These are phyloP conservation scores for Cystobasidiaceae sp. DNA, from an alignment of 1,284 basidiomycete species.

Conservation along the genomic window DNA sequence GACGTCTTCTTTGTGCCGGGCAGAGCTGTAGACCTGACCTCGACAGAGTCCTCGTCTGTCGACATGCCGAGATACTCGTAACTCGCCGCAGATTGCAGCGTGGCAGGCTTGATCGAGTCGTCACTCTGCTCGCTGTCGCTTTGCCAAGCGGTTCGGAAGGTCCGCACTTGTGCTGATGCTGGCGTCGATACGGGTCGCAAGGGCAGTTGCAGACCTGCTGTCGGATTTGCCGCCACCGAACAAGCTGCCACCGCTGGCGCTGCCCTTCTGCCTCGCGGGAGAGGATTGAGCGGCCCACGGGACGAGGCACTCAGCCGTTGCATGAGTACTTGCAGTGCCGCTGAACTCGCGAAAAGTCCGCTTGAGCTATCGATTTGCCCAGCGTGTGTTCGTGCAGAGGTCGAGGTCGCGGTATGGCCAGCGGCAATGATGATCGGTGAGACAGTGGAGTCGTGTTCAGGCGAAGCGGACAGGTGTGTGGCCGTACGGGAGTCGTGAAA, in stretches of 20 bases:
- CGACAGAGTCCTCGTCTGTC: too few species aligned
- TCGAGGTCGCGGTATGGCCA: neutral
- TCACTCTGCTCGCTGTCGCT: too few species aligned
- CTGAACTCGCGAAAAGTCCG: constrained; percentile 28
- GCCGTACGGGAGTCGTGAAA: neutral
- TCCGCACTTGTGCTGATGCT: too few species aligned
- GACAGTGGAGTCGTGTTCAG: too few species aligned
- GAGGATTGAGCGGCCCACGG: neutral
- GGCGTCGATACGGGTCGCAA: too few species aligned
- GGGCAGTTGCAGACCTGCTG: too few species aligned
- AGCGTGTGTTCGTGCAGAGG: neutral
- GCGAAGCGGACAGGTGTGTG: neutral
- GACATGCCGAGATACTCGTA: too few species aligned
- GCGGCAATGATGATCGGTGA: neutral
- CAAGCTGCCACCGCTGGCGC: neutral
- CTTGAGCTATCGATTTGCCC: constrained; percentile 18
- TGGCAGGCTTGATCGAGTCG: too few species aligned
- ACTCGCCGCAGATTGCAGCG: too few species aligned
- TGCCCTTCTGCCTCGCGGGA: constrained; percentile 7
- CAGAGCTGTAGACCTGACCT: too few species aligned
- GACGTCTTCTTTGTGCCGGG: too few species aligned
- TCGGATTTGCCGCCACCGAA: neutral
- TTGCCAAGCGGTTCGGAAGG: too few species aligned
- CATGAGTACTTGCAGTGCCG: constrained; percentile 16
- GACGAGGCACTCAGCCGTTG: neutral